Evolutionary conservation across 1,284 basidiomycete genomes (phyloP), one percentile per base, ranked within the genome.

Genomic region (Apiotrichum sp.): DNA sequence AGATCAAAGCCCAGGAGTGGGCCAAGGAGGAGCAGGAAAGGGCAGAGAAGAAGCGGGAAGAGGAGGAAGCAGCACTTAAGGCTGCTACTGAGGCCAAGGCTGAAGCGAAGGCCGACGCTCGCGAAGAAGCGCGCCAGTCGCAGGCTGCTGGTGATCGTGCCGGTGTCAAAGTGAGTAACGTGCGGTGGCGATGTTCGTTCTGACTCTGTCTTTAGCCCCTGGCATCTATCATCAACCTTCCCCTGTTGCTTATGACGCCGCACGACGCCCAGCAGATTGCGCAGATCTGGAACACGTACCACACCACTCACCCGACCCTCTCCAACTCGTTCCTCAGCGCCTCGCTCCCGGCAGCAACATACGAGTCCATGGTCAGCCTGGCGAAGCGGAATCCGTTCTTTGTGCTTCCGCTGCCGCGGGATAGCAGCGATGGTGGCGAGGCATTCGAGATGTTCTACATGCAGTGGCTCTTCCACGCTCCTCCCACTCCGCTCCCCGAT

Each of bases 241-340:
- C 83, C 14, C 83, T 85, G 54, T 75, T 93, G 8, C 70, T 89
- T 47, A 78, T 83, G 32, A 82, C 81, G 2, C 83, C 87, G 0
- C 88, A 92, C 65, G 85, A 86, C 1, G 60, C 85, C 3, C 80
- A 83, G 8, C 85, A 88, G 68, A 81, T 97, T 62, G 82, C 84
- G 4, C 80, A 85, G 1, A 80, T 96, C 1, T 96, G 93, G 93
- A 88, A 83, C n/a, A 82, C 87, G 0, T 96, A 92, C 68, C 92
- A 96, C 72, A 82, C 84, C 14, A 83, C 87, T 3, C 83, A 87
- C 10, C 80, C 82, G 13, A 86, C 88, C 0, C 86, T 88, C 0
- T 86, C 90, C 7, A 82, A 85, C 46, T 89, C 89, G 6, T 91
- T 82, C 70, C 80, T 96, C 16, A 92, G 86, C 57, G 92, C 92